Conservation (phyloP, 306 rosid species). For the Lathyrus tuberosus region DNA sequence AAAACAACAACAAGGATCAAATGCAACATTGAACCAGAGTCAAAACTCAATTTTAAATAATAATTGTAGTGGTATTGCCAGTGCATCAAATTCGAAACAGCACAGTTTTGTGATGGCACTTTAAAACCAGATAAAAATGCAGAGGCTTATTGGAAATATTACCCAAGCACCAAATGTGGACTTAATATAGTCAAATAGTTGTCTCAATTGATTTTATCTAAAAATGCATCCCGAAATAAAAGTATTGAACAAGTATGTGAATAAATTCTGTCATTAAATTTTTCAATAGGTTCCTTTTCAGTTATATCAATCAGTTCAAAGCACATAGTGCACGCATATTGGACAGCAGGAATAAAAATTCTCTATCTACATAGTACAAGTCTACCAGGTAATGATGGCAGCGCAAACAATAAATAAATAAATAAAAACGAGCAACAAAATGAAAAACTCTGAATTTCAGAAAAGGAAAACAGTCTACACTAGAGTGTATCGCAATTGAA, state of each 20-base stretch:
- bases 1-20: conserved; percentile 35
- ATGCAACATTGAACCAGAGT: conserved; percentile 20
- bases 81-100: conserved; percentile 32
- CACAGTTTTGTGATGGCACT: conserved; percentile 6
- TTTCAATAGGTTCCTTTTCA: background rate
- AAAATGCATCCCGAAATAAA: conserved; percentile 2
- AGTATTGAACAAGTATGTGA: conserved; percentile 20
- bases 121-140: conserved; percentile 4
- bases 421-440: conserved; percentile 27
- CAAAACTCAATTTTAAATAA: conserved; percentile 25
- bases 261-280: conserved; percentile 2
- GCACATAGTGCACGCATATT: conserved; percentile 31
- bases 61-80: conserved; percentile 22
- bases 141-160: conserved; percentile 22
- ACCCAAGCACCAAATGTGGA: conserved; percentile 18
- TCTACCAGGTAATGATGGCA: conserved; percentile 26
- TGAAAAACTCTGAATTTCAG: background rate
- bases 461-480: conserved; percentile 24
- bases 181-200: conserved; percentile 4
- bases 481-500: conserved; percentile 28
- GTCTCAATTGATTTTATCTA: conserved; percentile 25
- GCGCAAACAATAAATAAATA: too few relatives aligned
- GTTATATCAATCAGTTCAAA: conserved; percentile 15
- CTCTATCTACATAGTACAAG: conserved; percentile 6
- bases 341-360: conserved; percentile 27